phyloP scores from a whole-genome alignment of 2,329 filamentous ascomycete genomes.

The Hymenoscyphus repandus region DNA sequence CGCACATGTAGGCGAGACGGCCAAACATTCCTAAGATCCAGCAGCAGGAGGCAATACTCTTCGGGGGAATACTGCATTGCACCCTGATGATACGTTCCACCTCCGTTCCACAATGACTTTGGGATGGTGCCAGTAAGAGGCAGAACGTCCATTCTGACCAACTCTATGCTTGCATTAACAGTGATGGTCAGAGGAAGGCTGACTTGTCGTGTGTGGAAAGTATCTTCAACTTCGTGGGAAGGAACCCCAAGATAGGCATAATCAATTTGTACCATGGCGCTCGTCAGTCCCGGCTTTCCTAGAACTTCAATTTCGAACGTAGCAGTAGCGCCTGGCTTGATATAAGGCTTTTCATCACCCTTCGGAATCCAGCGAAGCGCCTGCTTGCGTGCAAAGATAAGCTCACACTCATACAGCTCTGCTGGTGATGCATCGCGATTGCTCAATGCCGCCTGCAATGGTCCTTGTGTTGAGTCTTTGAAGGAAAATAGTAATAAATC shows the following conservation, averaged over 20 bases:
- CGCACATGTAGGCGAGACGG: slow-evolving; percentile 69
- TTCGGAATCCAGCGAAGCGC: slow-evolving; percentile 53
- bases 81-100: slow-evolving; percentile 25
- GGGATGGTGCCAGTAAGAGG: slow-evolving; percentile 67
- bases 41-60: slow-evolving; percentile 70
- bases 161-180: slow-evolving; percentile 84
- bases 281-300: slow-evolving; percentile 78
- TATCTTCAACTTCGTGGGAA: slow-evolving; percentile 60
- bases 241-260: slow-evolving; percentile 76
- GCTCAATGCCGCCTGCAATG: slow-evolving; percentile 67
- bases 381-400: slow-evolving; percentile 70
- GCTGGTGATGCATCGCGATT: slow-evolving; percentile 72
- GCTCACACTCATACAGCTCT: slow-evolving; percentile 81
- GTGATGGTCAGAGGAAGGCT: slow-evolving; percentile 78
- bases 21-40: slow-evolving; percentile 89
- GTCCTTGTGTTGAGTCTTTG: slow-evolving; percentile 77
- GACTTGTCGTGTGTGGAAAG: slow-evolving; percentile 80
- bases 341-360: slow-evolving; percentile 49
- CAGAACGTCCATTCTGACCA: slow-evolving; percentile 73
- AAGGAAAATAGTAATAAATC: slow-evolving; percentile 87
- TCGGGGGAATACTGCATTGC: slow-evolving; percentile 41
- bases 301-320: slow-evolving; percentile 80
- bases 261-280: slow-evolving; percentile 75
- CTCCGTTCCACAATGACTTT: slow-evolving; percentile 48
- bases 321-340: slow-evolving; percentile 60